These are phyloP conservation scores for Metarhizium sp. DNA, from an alignment of 2,329 filamentous ascomycete species.

Conservation along the genomic window DNA sequence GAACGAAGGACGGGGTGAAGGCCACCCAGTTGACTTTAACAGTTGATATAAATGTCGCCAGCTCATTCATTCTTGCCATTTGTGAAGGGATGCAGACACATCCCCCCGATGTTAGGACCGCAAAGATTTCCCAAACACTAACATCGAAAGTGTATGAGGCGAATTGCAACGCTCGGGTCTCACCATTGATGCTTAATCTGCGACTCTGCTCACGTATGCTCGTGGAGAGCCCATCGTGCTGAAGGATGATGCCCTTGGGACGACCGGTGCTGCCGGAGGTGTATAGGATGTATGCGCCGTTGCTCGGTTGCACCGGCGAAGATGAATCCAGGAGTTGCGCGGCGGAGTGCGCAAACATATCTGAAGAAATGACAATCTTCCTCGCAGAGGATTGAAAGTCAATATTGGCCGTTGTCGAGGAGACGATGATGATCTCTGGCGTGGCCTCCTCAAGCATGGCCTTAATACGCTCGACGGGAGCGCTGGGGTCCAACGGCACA, in stretches of 20 bases:
- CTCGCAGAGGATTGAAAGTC: too few species aligned
- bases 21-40: neutral
- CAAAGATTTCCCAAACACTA: constrained; percentile 6
- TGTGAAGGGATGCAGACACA: constrained; percentile 7
- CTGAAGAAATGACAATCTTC: too few species aligned
- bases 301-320: neutral
- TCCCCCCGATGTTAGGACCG: constrained; percentile 4
- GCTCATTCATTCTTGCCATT: neutral
- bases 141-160: constrained; percentile 8
- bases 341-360: too few species aligned
- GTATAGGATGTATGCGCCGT: neutral
- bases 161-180: constrained; percentile 5
- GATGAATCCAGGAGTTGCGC: neutral
- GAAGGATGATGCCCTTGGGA: constrained; percentile 4
- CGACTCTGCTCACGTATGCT: neutral
- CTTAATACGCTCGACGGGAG: constrained; percentile 2
- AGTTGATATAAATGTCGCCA: neutral
- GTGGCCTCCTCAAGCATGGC: neutral
- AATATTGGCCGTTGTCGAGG: neutral
- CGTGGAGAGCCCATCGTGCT: constrained; percentile 1
- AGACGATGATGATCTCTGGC: neutral
- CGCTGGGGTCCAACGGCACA: constrained; percentile 8
- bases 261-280: neutral
- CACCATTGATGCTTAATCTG: neutral
- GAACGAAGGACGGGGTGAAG: constrained; percentile 5